Conservation (phyloP, 1,139 yeast genomes). For the Blastobotrys buckinghamii region DNA sequence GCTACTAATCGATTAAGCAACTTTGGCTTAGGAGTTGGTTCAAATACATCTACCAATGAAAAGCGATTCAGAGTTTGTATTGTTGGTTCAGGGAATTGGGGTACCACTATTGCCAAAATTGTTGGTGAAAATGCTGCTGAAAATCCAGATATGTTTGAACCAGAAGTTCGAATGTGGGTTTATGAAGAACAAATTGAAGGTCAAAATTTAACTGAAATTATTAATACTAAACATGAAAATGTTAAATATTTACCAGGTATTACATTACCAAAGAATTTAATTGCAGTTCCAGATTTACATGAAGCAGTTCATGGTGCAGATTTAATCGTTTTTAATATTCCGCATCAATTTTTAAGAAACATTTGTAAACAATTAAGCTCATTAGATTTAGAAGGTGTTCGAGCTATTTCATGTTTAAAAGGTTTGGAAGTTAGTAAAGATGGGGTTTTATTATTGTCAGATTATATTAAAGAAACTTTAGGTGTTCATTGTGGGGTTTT, state of each 20-base stretch:
- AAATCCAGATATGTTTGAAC: constrained; percentile 60
- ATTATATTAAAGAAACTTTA: constrained; percentile 65
- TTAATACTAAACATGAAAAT: constrained; percentile 81
- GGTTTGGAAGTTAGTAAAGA: constrained; percentile 79
- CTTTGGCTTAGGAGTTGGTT: constrained; percentile 9
- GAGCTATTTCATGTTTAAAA: constrained; percentile 91
- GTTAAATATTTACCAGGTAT: constrained; percentile 74
- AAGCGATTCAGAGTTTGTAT: constrained; percentile 31
- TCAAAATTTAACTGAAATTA: constrained; percentile 73
- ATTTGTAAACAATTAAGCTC: constrained; percentile 73
- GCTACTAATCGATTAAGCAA: constrained; percentile 14
- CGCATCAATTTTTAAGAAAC: constrained; percentile 81
- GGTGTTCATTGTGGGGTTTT: constrained; percentile 90
- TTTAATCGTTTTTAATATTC: constrained; percentile 81
- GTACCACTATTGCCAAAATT: constrained; percentile 91
- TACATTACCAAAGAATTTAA: constrained; percentile 68
- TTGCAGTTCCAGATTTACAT: constrained; percentile 77
- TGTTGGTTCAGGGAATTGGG: constrained; percentile 52
- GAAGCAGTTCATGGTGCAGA: constrained; percentile 73
- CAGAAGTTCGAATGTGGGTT: constrained; percentile 89
- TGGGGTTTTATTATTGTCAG: constrained; percentile 75
- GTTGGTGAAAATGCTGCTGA: constrained; percentile 78
- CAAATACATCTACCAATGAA: constrained; percentile 4
- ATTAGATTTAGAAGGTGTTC: constrained; percentile 54
- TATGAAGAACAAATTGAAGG: constrained; percentile 66